Evolutionary conservation across 2,329 filamentous ascomycete genomes (phyloP).

Genomic region (Thyridium curvatum): DNA sequence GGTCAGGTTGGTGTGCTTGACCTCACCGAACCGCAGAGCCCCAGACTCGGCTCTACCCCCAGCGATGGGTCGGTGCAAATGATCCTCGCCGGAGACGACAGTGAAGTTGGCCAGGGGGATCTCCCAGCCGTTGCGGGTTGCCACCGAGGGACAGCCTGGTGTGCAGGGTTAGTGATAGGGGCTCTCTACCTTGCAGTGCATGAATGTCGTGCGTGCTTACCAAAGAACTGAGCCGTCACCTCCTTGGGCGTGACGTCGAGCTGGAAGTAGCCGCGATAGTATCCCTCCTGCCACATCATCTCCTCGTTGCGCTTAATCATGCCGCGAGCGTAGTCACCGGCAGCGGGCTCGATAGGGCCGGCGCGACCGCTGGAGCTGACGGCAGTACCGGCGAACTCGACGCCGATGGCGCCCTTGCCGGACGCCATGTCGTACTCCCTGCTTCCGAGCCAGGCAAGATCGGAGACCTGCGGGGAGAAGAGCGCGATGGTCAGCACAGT

Average conservation of each 20-base stretch:
- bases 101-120: conserved; percentile 42
- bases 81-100: not conserved
- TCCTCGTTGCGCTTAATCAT: conserved; percentile 43
- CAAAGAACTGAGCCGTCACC: conserved; percentile 60
- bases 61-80: not conserved
- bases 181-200: too few relatives aligned
- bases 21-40: too few relatives aligned
- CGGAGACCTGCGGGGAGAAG: conserved; percentile 31
- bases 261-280: conserved; percentile 69
- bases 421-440: conserved; percentile 46
- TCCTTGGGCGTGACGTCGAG: conserved; percentile 50
- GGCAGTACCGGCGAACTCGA: conserved; percentile 62
- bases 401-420: conserved; percentile 50
- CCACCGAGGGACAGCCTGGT: conserved; percentile 44
- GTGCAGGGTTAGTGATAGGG: not conserved
- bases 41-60: too few relatives aligned
- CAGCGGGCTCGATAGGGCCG: conserved; percentile 46
- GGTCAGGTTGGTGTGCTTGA: too few relatives aligned
- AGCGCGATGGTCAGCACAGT: too few relatives aligned
- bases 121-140: conserved; percentile 55
- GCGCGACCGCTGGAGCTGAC: conserved; percentile 53
- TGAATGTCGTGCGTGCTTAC: conserved; percentile 13
- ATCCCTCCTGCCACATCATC: conserved; percentile 67
- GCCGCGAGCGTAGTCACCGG: conserved; percentile 35
- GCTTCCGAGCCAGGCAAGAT: conserved; percentile 52